Percentiles rank a stretch among this genome's conserved stretches.
phyloP scores from a whole-genome alignment of 2,329 filamentous ascomycete genomes.

The Exophiala sp. region DNA sequence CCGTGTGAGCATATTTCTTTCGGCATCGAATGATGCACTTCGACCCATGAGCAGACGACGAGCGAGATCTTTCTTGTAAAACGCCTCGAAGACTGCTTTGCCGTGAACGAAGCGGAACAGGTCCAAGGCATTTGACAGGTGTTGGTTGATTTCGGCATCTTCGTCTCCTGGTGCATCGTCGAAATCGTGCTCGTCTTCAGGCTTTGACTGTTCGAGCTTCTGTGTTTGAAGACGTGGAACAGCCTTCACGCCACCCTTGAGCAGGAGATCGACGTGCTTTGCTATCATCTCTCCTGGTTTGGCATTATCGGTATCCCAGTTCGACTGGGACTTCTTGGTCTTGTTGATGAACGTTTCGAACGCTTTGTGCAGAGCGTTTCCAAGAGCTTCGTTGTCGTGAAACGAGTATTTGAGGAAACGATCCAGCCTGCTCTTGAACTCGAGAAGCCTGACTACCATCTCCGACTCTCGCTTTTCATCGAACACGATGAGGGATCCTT shows the following conservation, averaged over 20 bases:
- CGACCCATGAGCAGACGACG: conserved; percentile 82
- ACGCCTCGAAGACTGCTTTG: conserved; percentile 96
- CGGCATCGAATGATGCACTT: conserved; percentile 89
- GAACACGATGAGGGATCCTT: conserved; percentile 69
- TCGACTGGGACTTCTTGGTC: conserved; percentile 61
- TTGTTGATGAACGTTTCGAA: conserved; percentile 93
- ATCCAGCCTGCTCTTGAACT: conserved; percentile 74
- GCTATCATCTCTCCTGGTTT: conserved; percentile 99
- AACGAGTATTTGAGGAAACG: conserved; percentile 72
- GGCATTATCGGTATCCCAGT: conserved; percentile 75
- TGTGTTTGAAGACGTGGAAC: conserved; percentile 62
- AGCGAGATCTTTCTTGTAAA: conserved; percentile 97
- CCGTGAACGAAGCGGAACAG: conserved; percentile 95
- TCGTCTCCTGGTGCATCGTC: conserved; percentile 50
- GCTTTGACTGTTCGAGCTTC: conserved; percentile 48
- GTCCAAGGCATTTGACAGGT: conserved; percentile 87
- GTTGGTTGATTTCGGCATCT: conserved; percentile 82
- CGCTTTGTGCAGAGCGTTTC: conserved; percentile 71
- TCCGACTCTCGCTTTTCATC: conserved; percentile 71
- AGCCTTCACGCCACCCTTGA: conserved; percentile 80
- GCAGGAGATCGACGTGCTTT: conserved; percentile 85
- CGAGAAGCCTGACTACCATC: conserved; percentile 78
- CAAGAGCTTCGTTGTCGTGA: conserved; percentile 66
- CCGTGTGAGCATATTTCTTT: conserved; percentile 88
- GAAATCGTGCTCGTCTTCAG: conserved; percentile 57